Base-by-base conservation (phyloP, 2,329 filamentous ascomycete species). In the Lithohypha guttulata region DNA sequence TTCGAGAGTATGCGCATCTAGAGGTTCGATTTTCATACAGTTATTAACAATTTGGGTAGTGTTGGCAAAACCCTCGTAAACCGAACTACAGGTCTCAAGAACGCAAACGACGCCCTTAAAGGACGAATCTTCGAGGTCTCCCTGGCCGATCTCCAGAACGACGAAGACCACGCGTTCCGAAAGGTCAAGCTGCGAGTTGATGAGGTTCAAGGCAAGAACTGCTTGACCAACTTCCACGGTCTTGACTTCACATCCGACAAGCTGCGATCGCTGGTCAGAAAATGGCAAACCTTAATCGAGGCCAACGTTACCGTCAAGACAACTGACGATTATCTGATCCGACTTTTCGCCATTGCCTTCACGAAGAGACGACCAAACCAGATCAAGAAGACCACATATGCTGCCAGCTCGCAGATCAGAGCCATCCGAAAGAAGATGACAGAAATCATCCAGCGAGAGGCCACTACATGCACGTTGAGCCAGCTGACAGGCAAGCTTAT, bases 171-270 rank as follows among this genome's bases (percentile, higher is more conserved):
- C 70, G 79, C 91, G 47, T 98, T 96, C 84, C 89, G 91, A 73
- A 98, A 98, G 79, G 77, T 98, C 66, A 94, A 93, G 78, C 86
- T 98, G 64, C 81, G 91, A 55, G 84, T 96, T 59, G 91, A 98
- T 63, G 91, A 98, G 73, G 80, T 98, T 51, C 91, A 98, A 75
- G 91, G 91, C 76, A 95, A 95, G 81, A 96, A 94, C 81, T 96
- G 91, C 75, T 73, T 98, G 69, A 96, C 91, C 77, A 95, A 95
- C 81, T 98, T 98, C 83, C 87, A 98, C 80, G 91, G 91, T 58
- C 80, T 98, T 66, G 91, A 98, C 74, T 96, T 98, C 82, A 98
- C 91, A 65, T 95, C 91, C 58, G 91, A 98, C 80, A 98, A 98
- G 79, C 82, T 98, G 59, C 84, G 91, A 64, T 96, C 91, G 51